These are phyloP conservation scores for Halophytophthora polymorphica DNA, from an alignment of 352 stramenopile genomes.

Conservation along the genomic window DNA sequence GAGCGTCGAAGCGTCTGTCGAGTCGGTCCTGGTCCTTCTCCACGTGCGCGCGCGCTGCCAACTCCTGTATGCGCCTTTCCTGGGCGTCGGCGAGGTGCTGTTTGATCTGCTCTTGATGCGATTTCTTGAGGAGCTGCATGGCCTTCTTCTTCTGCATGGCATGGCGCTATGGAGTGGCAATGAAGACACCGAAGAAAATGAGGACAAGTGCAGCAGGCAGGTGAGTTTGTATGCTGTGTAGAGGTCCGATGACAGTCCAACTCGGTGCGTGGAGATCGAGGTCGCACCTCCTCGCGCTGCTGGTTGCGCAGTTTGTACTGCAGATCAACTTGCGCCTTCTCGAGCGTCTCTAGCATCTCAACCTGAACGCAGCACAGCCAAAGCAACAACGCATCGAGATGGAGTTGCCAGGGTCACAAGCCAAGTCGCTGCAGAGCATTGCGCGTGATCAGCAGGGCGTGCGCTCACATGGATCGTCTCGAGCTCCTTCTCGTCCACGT, in stretches of 20 bases:
- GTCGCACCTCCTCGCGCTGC: conserved; percentile 23
- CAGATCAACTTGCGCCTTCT: conserved; percentile 21
- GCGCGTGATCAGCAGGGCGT: not conserved
- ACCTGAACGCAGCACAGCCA: conserved; percentile 8
- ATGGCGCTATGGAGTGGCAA: conserved; percentile 4
- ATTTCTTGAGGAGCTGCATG: conserved; percentile 23
- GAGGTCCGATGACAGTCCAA: not conserved
- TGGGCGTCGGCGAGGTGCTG: conserved; percentile 12
- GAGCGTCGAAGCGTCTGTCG: conserved; percentile 10
- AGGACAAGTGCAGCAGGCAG: not conserved
- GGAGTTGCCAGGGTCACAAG: not conserved
- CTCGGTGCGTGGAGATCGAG: too few species aligned
- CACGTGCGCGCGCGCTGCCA: conserved; percentile 16
- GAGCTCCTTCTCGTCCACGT: conserved; percentile 12
- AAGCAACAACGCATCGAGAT: not conserved
- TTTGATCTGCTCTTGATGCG: conserved; percentile 30
- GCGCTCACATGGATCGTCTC: conserved; percentile 22
- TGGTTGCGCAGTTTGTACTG: conserved; percentile 11
- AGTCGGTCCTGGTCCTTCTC: conserved; percentile 15
- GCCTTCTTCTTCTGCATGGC: conserved; percentile 17
- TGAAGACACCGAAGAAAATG: not conserved
- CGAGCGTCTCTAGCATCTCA: conserved; percentile 20
- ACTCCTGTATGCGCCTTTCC: conserved; percentile 17
- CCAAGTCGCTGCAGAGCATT: not conserved
- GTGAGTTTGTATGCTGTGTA: not conserved